These are phyloP conservation scores for Echinosophora koreensis DNA, from an alignment of 306 rosid genomes.

Conservation along the genomic window DNA sequence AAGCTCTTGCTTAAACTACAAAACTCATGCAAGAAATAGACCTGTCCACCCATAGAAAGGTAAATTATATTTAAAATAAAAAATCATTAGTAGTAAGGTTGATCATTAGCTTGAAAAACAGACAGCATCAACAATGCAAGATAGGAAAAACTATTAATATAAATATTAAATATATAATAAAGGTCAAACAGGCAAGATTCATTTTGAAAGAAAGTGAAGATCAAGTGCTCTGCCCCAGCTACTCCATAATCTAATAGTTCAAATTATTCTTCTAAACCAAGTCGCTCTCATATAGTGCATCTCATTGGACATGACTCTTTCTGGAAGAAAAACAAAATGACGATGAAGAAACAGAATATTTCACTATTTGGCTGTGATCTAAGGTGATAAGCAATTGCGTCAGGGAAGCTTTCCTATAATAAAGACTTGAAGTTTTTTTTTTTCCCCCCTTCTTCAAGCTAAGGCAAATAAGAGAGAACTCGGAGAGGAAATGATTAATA, in stretches of 20 bases:
- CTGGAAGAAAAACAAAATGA: neutral
- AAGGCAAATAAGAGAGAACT: conserved; percentile 2
- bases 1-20: conserved; percentile 88
- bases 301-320: neutral
- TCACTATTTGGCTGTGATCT: conserved; percentile 14
- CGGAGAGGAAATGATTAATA: neutral
- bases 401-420: neutral
- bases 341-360: neutral
- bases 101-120: conserved; percentile 14
- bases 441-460: conserved; percentile 5
- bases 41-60: conserved; percentile 55
- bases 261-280: conserved; percentile 26
- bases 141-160: conserved; percentile 8
- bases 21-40: conserved; percentile 86
- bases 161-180: neutral
- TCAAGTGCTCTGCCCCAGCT: neutral
- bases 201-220: conserved; percentile 11
- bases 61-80: neutral
- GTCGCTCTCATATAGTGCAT: conserved; percentile 2
- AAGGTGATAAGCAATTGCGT: neutral
- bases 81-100: neutral
- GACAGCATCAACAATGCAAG: conserved; percentile 18
- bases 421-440: neutral
- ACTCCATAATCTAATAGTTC: conserved; percentile 3
- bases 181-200: conserved; percentile 23